These are phyloP conservation scores for Coelastrella sp. DNA, from an alignment of 139 green algal species.

Conservation along the genomic window DNA sequence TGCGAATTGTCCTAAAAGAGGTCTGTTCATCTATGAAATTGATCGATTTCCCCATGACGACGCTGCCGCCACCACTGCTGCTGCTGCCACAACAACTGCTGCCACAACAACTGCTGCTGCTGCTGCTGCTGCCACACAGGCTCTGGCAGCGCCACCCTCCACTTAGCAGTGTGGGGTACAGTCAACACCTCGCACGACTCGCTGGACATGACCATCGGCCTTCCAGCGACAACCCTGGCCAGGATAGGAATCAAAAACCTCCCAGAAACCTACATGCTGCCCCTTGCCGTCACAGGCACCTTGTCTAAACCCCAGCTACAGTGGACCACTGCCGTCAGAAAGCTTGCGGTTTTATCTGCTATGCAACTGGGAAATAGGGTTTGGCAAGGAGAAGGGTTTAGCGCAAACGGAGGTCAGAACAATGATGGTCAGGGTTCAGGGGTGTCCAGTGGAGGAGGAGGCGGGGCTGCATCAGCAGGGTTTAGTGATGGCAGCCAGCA, in stretches of 20 bases:
- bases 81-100: not conserved
- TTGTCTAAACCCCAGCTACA: slow-evolving; percentile 8
- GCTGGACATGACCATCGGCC: slow-evolving; percentile 11
- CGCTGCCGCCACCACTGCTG: not conserved
- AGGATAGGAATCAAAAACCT: slow-evolving; percentile 27
- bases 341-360: slow-evolving; percentile 42
- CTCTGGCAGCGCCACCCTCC: not conserved
- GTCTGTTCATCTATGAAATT: too few relatives aligned
- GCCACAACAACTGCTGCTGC: not conserved
- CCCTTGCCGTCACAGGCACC: not conserved
- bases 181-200: slow-evolving; percentile 11
- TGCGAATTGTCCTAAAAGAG: too few relatives aligned
- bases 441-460: not conserved
- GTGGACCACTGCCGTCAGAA: not conserved
- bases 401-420: too few relatives aligned
- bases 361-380: slow-evolving; percentile 18
- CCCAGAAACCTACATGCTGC: slow-evolving; percentile 36
- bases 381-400: not conserved
- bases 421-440: too few relatives aligned
- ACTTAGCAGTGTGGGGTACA: slow-evolving; percentile 30
- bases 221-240: slow-evolving; percentile 3
- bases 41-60: too few relatives aligned
- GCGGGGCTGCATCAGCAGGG: not conserved
- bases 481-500: not conserved
- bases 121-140: slow-evolving; percentile 17